Percentiles rank a stretch among this genome's conserved stretches.
Evolutionary conservation across 257 asterid species (phyloP).

Genomic region (Capsicum pubescens): DNA sequence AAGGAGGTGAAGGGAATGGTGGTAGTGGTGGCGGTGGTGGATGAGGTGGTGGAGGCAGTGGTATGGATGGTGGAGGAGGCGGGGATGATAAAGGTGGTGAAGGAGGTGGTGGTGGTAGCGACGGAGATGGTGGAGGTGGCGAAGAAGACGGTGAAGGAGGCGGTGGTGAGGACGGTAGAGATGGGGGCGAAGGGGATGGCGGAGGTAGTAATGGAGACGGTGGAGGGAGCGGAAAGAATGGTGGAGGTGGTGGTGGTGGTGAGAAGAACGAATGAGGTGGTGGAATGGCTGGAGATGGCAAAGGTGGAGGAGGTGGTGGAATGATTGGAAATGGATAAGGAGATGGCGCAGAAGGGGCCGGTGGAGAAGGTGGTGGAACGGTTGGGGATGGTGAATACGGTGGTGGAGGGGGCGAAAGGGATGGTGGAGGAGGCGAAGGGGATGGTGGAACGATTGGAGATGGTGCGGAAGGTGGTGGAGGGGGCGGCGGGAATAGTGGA

Average conservation of each 20-base stretch:
- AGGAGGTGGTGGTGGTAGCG: not conserved
- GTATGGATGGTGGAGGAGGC: constrained; percentile 16
- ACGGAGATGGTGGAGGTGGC: constrained; percentile 24
- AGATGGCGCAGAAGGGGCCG: constrained; percentile 27
- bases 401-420: too few species aligned
- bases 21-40: not conserved
- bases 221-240: not conserved
- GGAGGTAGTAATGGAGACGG: not conserved
- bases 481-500: too few species aligned
- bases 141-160: not conserved
- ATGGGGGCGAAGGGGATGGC: not conserved
- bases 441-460: too few species aligned
- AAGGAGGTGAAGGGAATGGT: not conserved
- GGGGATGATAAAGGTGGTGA: not conserved
- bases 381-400: constrained; percentile 26
- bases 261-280: not conserved
- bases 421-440: too few species aligned
- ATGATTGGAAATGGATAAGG: constrained; percentile 29
- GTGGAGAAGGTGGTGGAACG: constrained; percentile 30
- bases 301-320: not conserved
- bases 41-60: constrained; percentile 19
- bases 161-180: not conserved
- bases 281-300: constrained; percentile 27
- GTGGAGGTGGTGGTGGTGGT: constrained; percentile 21
- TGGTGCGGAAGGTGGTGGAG: too few species aligned